Conservation (phyloP, 371 early-diverging fungal species). For the Sporodiniella umbellata region DNA sequence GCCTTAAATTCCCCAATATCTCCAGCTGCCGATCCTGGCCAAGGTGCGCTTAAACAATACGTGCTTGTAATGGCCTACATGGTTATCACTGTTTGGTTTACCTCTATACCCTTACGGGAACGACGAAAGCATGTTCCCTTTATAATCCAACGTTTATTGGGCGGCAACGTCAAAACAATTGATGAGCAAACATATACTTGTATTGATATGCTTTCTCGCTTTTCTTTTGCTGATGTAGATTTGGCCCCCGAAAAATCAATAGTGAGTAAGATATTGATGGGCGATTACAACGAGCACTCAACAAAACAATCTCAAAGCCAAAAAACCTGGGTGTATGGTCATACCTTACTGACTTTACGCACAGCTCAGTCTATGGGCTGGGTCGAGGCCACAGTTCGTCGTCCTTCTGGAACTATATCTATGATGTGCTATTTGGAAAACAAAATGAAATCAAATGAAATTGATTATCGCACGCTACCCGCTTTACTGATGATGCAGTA, state of each 20-base stretch:
- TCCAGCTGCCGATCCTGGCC: constrained; percentile 6
- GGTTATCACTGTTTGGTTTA: constrained; percentile 87
- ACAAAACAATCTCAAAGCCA: constrained; percentile 32
- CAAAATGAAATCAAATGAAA: constrained; percentile 53
- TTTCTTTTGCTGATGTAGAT: constrained; percentile 73
- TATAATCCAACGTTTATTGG: constrained; percentile 72
- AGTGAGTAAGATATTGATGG: constrained; percentile 43
- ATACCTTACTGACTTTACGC: constrained; percentile 73
- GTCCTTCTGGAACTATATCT: constrained; percentile 79
- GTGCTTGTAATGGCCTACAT: constrained; percentile 88
- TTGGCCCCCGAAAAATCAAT: constrained; percentile 54
- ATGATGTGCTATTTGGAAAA: constrained; percentile 77
- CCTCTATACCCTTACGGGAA: constrained; percentile 69
- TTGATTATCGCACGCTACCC: constrained; percentile 54
- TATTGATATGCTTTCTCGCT: constrained; percentile 89
- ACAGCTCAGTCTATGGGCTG: constrained; percentile 66
- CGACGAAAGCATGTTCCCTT: constrained; percentile 80
- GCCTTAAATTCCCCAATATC: background rate
- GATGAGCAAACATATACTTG: constrained; percentile 87
- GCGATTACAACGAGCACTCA: constrained; percentile 18
- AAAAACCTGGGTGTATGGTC: constrained; percentile 84
- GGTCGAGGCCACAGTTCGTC: constrained; percentile 80
- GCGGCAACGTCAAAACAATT: constrained; percentile 29
- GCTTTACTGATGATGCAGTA: constrained; percentile 64
- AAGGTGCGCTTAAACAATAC: constrained; percentile 67